Conservation (phyloP, 441 rosid genomes). For the Oxalis stricta region DNA sequence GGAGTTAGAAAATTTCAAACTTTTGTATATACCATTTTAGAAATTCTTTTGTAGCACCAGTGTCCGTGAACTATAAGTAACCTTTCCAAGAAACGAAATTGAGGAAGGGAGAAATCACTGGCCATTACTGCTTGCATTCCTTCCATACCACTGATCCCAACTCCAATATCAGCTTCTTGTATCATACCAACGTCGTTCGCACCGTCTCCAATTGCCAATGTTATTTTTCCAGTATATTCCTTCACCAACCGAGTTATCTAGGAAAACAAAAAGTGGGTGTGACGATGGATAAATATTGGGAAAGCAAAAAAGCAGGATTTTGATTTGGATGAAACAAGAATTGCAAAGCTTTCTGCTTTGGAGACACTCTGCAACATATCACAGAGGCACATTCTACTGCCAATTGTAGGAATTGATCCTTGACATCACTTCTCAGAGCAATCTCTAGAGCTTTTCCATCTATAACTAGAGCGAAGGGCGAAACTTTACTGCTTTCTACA, state of each 20-base stretch:
- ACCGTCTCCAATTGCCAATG: conserved; percentile 63
- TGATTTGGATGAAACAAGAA: no score
- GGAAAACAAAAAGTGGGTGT: not conserved
- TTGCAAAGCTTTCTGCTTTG: conserved; percentile 62
- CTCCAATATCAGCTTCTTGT: conserved; percentile 79
- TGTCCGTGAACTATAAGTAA: conserved; percentile 61
- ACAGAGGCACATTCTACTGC: conserved; percentile 60
- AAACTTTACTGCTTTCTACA: conserved; percentile 19
- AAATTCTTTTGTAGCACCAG: conserved; percentile 66
- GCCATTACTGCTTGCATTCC: conserved; percentile 88
- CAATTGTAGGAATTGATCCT: conserved; percentile 36
- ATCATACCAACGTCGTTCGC: conserved; percentile 87
- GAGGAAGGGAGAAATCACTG: conserved; percentile 57
- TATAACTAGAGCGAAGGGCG: conserved; percentile 41
- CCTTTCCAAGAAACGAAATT: conserved; percentile 51
- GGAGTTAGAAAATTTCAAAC: not conserved
- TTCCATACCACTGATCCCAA: conserved; percentile 67
- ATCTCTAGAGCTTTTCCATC: conserved; percentile 46
- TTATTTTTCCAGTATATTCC: conserved; percentile 40
- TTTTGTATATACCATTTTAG: conserved; percentile 35
- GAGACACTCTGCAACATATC: conserved; percentile 63
- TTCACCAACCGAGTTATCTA: conserved; percentile 56
- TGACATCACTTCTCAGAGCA: conserved; percentile 36
- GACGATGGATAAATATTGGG: no score
- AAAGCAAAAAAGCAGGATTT: no score